Conservation (phyloP, 441 rosid species). For the Syzygium syzygioides region DNA sequence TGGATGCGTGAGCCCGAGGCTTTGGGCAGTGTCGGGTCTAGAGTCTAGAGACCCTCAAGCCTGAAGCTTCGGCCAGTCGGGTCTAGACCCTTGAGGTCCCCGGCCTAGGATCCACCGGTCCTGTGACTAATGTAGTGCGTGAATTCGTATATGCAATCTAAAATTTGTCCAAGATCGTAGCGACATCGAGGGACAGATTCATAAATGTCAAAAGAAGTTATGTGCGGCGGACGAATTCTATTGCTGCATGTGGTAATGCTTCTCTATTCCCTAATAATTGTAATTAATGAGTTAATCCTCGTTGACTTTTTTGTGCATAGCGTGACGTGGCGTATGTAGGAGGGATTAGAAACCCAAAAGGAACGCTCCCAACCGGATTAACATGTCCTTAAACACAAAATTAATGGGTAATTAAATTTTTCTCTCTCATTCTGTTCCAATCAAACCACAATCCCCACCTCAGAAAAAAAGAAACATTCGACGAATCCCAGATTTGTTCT, state of each 20-base stretch:
- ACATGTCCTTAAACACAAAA: not conserved
- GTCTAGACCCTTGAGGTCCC: not conserved
- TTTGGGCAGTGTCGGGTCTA: not conserved
- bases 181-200: not conserved
- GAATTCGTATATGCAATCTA: not conserved
- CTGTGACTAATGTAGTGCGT: not conserved
- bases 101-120: fast-evolving
- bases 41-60: too few species aligned
- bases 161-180: not conserved
- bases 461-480: not conserved
- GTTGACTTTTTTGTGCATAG: not conserved
- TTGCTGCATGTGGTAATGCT: not conserved
- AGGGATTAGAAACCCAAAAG: not conserved
- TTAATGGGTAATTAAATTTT: not conserved
- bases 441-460: not conserved
- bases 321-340: not conserved
- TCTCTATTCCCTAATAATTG: not conserved
- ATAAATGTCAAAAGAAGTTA: not conserved
- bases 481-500: not conserved
- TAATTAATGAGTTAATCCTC: not conserved
- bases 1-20: not conserved
- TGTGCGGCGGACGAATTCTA: not conserved
- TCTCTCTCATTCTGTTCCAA: not conserved
- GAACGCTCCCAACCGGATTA: not conserved
- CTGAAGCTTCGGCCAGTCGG: not conserved